Conservation (phyloP, 768 basidiomycete species). For the Gelatoporia subvermispora region DNA sequence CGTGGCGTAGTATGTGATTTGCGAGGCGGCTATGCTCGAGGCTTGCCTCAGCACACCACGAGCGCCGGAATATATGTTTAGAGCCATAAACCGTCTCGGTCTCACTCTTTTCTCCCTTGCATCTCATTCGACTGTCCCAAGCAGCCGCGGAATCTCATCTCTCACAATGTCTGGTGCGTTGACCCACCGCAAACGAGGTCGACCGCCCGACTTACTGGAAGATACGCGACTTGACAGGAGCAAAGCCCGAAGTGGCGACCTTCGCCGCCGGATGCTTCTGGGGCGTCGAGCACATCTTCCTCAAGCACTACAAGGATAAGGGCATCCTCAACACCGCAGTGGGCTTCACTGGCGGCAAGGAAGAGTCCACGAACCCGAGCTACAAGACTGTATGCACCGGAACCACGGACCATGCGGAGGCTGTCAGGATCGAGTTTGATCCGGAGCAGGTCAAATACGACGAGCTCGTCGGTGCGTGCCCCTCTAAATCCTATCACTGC, state of each 20-base stretch:
- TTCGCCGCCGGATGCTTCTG: conserved; percentile 75
- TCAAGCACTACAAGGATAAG: conserved; percentile 73
- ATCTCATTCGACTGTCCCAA: conserved; percentile 5
- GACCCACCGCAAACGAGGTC: neutral
- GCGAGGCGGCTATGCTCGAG: too few relatives aligned
- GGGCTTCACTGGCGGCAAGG: conserved; percentile 75
- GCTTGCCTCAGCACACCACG: too few relatives aligned
- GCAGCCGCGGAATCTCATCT: conserved; percentile 4
- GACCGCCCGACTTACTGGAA: neutral
- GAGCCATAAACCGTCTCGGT: conserved; percentile 7
- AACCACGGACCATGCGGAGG: conserved; percentile 83
- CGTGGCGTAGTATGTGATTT: neutral
- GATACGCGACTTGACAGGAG: conserved; percentile 15
- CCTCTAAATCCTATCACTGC: neutral
- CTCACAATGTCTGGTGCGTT: conserved; percentile 16
- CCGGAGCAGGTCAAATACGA: conserved; percentile 71
- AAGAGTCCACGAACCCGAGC: conserved; percentile 46
- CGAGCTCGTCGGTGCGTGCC: conserved; percentile 74
- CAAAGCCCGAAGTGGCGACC: conserved; percentile 38
- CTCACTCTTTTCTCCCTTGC: conserved; percentile 5
- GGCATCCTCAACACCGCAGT: conserved; percentile 73
- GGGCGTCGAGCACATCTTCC: conserved; percentile 83
- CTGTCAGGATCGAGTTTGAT: conserved; percentile 83
- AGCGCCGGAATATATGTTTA: conserved; percentile 3
- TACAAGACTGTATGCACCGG: conserved; percentile 81